Evolutionary conservation across 106 monocot genomes (phyloP), one percentile per base, ranked within the genome.

Genomic region (Ottelia alismoides): DNA sequence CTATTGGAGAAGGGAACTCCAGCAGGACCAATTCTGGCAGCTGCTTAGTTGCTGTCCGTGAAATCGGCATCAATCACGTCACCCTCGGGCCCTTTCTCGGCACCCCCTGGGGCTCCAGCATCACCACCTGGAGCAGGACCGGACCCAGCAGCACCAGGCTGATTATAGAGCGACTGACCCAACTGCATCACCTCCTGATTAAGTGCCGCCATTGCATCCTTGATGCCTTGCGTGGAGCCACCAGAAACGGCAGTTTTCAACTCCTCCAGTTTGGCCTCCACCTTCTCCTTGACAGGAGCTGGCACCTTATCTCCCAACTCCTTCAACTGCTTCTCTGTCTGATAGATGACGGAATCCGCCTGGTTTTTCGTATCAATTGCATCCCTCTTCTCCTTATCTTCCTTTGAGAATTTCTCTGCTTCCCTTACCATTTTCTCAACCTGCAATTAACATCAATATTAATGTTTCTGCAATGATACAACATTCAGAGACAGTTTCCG

Each of bases 101-200:
- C 17, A 2, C 54, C 49, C 11, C 61, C 71, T 47, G 83, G 67
- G 14, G 76, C 60, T 12, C n/a, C n/a, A n/a, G n/a, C n/a, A n/a
- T n/a, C n/a, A n/a, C n/a, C n/a, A n/a, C n/a, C n/a, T n/a, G n/a
- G n/a, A n/a, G n/a, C n/a, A n/a, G 67, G 61, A 19, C 74, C 74
- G 1, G 73, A 30, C 2, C 68, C 67, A 1, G 70, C 56, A 10
- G 67, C 57, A 21, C 73, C 69, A n/a, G 76, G 83, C 65, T 83
- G 88, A 54, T 71, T 91, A 66, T 91, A 91, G 9, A 91, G 70
- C 0, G 84, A 70, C 70, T 91, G 91, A 17, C 91, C 91, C 7
- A 91, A 58, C 73, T 91, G 83, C 88, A 90, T 90, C 44, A 90
- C 74, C 62, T 90, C 89, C 65, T 90, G 80, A 54, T 84, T 90